phyloP scores from a whole-genome alignment of 306 rosid genomes.

The Glycine latifolia region DNA sequence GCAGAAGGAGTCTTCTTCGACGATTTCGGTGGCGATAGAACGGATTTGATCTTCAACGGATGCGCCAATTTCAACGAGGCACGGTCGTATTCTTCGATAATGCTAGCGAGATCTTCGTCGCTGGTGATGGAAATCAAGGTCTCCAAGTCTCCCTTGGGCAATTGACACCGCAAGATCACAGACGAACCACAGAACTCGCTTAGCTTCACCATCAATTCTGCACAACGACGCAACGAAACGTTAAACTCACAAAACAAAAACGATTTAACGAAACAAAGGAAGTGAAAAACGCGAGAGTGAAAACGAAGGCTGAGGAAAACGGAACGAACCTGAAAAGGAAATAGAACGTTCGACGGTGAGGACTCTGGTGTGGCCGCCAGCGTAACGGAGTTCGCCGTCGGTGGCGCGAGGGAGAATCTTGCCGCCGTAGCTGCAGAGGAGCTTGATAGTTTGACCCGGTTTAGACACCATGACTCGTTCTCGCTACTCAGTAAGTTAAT shows the following conservation, averaged over 20 bases:
- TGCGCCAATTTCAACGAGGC: conserved; percentile 57
- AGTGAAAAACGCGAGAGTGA: not conserved
- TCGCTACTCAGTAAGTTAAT: too few species aligned
- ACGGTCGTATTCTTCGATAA: conserved; percentile 76
- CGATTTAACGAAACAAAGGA: too few species aligned
- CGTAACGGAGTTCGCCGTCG: conserved; percentile 87
- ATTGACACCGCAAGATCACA: conserved; percentile 67
- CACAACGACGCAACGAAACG: not conserved
- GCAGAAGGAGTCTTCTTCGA: conserved; percentile 60
- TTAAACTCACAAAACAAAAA: not conserved
- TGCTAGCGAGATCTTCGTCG: conserved; percentile 78
- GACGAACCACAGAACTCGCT: conserved; percentile 82
- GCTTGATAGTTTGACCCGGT: conserved; percentile 52
- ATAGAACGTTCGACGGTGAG: conserved; percentile 73
- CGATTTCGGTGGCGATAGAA: conserved; percentile 66
- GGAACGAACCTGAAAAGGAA: conserved; percentile 64
- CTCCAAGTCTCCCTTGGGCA: conserved; percentile 85
- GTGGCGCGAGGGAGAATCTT: conserved; percentile 75
- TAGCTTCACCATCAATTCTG: conserved; percentile 80
- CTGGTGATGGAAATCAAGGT: conserved; percentile 72
- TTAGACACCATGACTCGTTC: conserved; percentile 49
- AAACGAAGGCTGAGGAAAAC: not conserved
- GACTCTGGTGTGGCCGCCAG: conserved; percentile 86
- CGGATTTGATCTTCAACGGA: conserved; percentile 71
- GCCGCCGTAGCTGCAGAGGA: conserved; percentile 92